These are phyloP conservation scores for Fusarium sp. DNA, from an alignment of 2,329 filamentous ascomycete genomes.

Conservation along the genomic window DNA sequence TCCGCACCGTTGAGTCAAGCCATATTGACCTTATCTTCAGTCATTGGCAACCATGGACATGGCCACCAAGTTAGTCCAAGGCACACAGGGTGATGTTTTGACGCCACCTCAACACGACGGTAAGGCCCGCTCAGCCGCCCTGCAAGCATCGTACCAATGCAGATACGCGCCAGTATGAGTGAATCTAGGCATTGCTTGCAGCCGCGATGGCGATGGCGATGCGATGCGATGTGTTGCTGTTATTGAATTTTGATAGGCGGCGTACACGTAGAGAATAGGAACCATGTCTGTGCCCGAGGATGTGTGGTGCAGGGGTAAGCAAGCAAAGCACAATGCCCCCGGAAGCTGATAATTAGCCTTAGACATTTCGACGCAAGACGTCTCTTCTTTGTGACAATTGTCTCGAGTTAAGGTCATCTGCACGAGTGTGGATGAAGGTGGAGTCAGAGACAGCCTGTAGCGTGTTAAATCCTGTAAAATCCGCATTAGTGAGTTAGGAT, in stretches of 20 bases:
- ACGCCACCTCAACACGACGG: conserved; percentile 28
- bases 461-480: conserved; percentile 7
- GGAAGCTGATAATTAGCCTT: not conserved
- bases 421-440: not conserved
- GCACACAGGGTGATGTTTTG: conserved; percentile 9
- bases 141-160: conserved; percentile 1
- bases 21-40: conserved; percentile 1
- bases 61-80: conserved; percentile 15
- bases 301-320: not conserved
- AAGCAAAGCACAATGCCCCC: not conserved
- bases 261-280: conserved; percentile 7
- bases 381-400: not conserved
- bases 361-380: conserved; percentile 12
- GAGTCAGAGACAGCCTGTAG: not conserved
- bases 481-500: conserved; percentile 7
- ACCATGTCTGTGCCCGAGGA: conserved; percentile 20
- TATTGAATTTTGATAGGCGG: conserved; percentile 18
- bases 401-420: not conserved
- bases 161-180: not conserved
- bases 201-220: conserved; percentile 11
- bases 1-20: not conserved
- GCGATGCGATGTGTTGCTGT: not conserved
- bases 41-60: not conserved
- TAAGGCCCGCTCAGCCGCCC: conserved; percentile 25
- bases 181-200: conserved; percentile 12